Evolutionary conservation across 805 yeast genomes (phyloP), one percentile per base, ranked within the genome.

Genomic region (Kluyveromyces aestuarii): DNA sequence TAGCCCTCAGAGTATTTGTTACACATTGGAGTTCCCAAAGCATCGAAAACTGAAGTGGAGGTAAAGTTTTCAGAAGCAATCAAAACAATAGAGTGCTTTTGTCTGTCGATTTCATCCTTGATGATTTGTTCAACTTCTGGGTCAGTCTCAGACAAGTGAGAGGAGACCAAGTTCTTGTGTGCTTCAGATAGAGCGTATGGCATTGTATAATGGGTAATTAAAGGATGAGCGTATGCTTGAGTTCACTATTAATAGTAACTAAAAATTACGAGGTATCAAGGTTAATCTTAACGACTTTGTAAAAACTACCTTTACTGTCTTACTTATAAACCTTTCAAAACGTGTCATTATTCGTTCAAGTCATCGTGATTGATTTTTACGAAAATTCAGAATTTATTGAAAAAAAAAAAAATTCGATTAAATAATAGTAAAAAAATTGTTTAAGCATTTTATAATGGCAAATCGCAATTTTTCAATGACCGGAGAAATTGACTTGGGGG

Each of bases 1-100:
- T 93, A 91, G 54, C 99, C 99, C 74, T 93, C 99, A 38, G 97
- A 89, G 75, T 93, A 93, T 76, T 93, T 93, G 81, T 93, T 93
- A 69, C 87, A 87, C 96, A 93, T 88, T 68, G 95, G 96, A 46
- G 98, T 84, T 58, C 99, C 99, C 62, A 91, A 81, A 35, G 95
- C 87, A 64, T 93, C 98, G 74, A 91, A 86, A 43, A 93, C 99
- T 40, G 98, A 86, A 58, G 85, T 85, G 48, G 97, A 86, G 49
- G 99, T 93, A 76, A 91, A 90, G 72, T 93, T 93, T 75, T 93
- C 99, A 48, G 96, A 87, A 33, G 99, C 96, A 69, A 93, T 93
- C 68, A 93, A 79, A 43, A 87, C 91, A 60, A 93, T 84, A 41
- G 97, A 90, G 70, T 87, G 89, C 69, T 81, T 84, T 76, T 93